Evolutionary conservation across 192 early-diverging fungal genomes (phyloP).

Genomic region (Backusella sp.): DNA sequence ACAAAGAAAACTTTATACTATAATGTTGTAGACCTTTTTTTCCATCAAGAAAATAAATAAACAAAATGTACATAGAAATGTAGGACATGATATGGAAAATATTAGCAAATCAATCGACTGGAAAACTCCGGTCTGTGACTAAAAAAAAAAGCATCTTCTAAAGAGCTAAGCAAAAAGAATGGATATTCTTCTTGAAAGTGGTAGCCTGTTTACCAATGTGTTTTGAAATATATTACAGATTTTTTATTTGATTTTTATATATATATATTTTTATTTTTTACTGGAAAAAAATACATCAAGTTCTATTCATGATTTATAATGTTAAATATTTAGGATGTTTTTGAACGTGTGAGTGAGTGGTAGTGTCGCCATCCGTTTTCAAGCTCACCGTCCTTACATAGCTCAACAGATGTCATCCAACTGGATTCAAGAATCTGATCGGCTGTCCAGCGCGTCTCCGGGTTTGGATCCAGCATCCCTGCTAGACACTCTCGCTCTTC

Average conservation of each 20-base stretch:
- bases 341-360: background rate
- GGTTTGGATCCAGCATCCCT: slow-evolving; percentile 40
- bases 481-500: slow-evolving; percentile 31
- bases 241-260: background rate
- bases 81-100: background rate
- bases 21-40: background rate
- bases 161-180: background rate
- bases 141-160: background rate
- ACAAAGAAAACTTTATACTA: background rate
- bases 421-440: slow-evolving; percentile 33
- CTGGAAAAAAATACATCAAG: background rate
- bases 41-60: background rate
- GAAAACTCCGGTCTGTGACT: background rate
- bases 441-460: slow-evolving; percentile 43
- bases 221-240: background rate
- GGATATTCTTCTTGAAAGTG: background rate
- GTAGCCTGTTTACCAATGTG: background rate
- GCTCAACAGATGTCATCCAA: slow-evolving; percentile 43
- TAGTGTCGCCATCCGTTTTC: slow-evolving; percentile 30
- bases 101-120: background rate
- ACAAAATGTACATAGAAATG: background rate
- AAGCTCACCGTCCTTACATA: slow-evolving; percentile 39
- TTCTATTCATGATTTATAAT: background rate
- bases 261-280: background rate
- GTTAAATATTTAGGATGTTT: slow-evolving; percentile 6